Evolutionary conservation across 202 grass and related monocot species (phyloP), one percentile per base, ranked within the genome.

Genomic region (Hordeum pubiflorum): DNA sequence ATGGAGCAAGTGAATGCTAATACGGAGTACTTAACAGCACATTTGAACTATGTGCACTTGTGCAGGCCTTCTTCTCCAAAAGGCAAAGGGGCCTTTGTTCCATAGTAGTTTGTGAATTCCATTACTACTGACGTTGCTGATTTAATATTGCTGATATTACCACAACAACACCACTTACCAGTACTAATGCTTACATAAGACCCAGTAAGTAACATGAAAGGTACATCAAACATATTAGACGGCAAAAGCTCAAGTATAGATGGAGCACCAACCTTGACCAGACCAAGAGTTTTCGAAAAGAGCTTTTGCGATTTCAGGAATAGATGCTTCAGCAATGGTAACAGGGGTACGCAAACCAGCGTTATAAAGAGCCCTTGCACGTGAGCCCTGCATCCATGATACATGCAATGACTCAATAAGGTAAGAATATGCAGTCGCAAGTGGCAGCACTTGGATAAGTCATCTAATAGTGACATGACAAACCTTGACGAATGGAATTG

Each of bases 401-500:
- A 34, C 58, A 81, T 78, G 63, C 46, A 61, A n/a, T 54, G 17
- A 11, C 50, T 52, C 48, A 52, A 12, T 50, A 38, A 81, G 70
- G 7, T 59, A 86, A 36, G 43, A 46, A 86, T 46, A 87, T 87
- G 44, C 62, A 29, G 46, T 75, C 8, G 9, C 17, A 72, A 73
- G 29, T 32, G 18, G 61, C 31, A 84, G 83, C 24, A 66, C 40
- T 43, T 79, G 33, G 44, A 75, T 13, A 79, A 57, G 13, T 63
- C 62, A 73, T 84, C 63, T 26, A 56, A 59, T 44, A 50, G 4
- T 88, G 86, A 75, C 26, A 36, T 32, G 74, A 10, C 70, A 55
- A 79, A 97, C 94, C 91, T 97, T 97, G 63, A 97, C 86, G 81
- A 83, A 94, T 50, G 91, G 91, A 78, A 97, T 97, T 41, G 91